Conservation (phyloP, 129 eudicot species). For the Flaveria bidentis region DNA sequence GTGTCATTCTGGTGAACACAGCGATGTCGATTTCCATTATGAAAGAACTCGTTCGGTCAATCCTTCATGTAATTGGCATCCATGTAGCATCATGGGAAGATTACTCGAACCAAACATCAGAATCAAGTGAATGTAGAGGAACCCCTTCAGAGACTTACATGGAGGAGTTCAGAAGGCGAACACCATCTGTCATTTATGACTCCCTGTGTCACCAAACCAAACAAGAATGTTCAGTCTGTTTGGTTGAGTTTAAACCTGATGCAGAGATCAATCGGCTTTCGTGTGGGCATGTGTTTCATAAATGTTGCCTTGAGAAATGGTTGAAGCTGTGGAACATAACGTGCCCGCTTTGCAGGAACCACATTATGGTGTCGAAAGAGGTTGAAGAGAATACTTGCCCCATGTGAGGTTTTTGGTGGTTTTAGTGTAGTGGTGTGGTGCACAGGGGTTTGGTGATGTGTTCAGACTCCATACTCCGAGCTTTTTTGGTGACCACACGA, state of each 20-base stretch:
- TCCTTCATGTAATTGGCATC: constrained; percentile 72
- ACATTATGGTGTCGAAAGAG: constrained; percentile 60
- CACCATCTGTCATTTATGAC: constrained; percentile 56
- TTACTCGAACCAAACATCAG: constrained; percentile 38
- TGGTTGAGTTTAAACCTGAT: constrained; percentile 63
- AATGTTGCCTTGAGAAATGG: constrained; percentile 74
- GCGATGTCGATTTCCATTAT: constrained; percentile 69
- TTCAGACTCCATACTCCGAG: constrained; percentile 15
- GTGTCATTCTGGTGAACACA: constrained; percentile 72
- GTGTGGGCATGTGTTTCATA: constrained; percentile 84
- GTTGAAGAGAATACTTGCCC: constrained; percentile 76
- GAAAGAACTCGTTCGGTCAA: constrained; percentile 58
- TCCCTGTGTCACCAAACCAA: constrained; percentile 40
- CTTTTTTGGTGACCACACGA: constrained; percentile 12
- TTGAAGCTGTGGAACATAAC: constrained; percentile 67
- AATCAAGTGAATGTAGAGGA: constrained; percentile 44
- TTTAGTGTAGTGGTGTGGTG: background rate
- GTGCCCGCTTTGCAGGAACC: constrained; percentile 78
- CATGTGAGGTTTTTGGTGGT: constrained; percentile 35
- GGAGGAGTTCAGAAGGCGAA: constrained; percentile 65
- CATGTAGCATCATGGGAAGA: constrained; percentile 68
- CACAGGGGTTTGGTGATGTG: background rate
- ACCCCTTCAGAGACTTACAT: constrained; percentile 62
- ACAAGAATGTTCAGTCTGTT: constrained; percentile 84
- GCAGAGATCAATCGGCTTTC: constrained; percentile 69